Base-by-base conservation (phyloP, 2,329 filamentous ascomycete genomes). In the Fusarium albidum region DNA sequence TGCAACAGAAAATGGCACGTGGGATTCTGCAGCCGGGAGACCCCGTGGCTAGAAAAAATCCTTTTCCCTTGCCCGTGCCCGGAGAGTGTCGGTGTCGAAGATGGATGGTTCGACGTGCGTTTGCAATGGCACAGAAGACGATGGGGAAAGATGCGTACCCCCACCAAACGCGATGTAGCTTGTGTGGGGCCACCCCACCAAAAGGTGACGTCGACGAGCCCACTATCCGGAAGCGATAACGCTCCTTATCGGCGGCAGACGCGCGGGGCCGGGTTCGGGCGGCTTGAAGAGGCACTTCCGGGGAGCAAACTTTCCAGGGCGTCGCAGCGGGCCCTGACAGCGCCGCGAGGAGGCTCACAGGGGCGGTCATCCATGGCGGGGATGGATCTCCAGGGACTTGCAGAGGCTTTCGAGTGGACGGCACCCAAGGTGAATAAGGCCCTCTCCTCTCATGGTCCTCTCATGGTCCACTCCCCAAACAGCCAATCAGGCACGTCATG, bases 121-220 rank as follows among this genome's bases (percentile, higher is more conserved):
- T n/a, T 12, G 14, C 32, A 21, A 21, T 21, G 31, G 9, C 18
- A n/a, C 13, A 25, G 51, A 35, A 34, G 27, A 33, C 48, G 18
- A 46, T 38, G 38, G 45, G 42, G 5, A 35, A 42, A 43, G 18
- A 33, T 21, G 35, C 14, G 40, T n/a, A 28, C 46, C 46, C 54
- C 58, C 45, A 43, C 48, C 31, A 26, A 14, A 29, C 27, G 15
- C 42, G 38, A 25, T 21, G 35, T 33, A 49, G 52, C 56, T 39
- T 34, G 46, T 28, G 59, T 59, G 60, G 59, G 60, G 34, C 25
- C 17, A 35, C 55, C 43, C 52, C 47, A 55, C 55, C 33, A 44
- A 29, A 29, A 40, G 37, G 52, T 65, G 59, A 64, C 57, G 59
- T 63, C 57, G 47, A 41, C 13, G n/a, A 26, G 35, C 44, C 38